A percentile compares a stretch with the other conserved stretches of the same genome.
phyloP scores from a whole-genome alignment of 2,329 filamentous ascomycete species.

The Exophiala oligosperma region DNA sequence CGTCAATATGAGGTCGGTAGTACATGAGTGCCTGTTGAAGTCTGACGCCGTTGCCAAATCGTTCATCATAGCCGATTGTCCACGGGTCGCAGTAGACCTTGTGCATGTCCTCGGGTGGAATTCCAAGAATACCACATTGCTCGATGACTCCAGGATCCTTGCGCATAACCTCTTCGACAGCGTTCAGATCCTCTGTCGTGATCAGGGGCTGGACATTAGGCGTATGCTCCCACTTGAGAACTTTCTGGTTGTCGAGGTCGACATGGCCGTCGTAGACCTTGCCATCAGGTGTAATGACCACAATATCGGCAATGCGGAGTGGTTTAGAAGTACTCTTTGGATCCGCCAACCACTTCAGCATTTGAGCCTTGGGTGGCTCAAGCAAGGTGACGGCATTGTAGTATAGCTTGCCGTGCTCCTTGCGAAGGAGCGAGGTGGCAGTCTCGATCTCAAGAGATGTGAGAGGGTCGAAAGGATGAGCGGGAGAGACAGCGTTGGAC shows the following conservation, averaged over 20 bases:
- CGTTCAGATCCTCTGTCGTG: constrained; percentile 84
- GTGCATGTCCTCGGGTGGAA: constrained; percentile 81
- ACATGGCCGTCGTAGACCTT: constrained; percentile 82
- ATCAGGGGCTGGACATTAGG: constrained; percentile 83
- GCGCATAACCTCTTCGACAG: constrained; percentile 73
- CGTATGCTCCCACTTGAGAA: constrained; percentile 72
- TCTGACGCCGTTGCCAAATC: constrained; percentile 74
- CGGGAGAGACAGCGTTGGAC: constrained; percentile 53
- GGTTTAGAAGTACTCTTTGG: constrained; percentile 64
- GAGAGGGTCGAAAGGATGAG: constrained; percentile 79
- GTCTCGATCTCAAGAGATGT: constrained; percentile 70
- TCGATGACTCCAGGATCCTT: constrained; percentile 85
- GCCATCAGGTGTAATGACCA: constrained; percentile 75
- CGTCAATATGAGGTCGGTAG: constrained; percentile 80
- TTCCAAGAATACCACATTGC: constrained; percentile 80
- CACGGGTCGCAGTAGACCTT: constrained; percentile 96
- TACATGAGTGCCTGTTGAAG: constrained; percentile 96
- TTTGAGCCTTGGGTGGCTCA: constrained; percentile 82
- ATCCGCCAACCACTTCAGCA: constrained; percentile 74
- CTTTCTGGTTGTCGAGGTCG: constrained; percentile 65
- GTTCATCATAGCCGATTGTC: constrained; percentile 93
- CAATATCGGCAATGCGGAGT: constrained; percentile 73
- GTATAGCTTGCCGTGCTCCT: constrained; percentile 68
- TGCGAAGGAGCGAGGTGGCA: constrained; percentile 67
- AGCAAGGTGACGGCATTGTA: constrained; percentile 86